Base-by-base conservation (phyloP, 176 grass and related monocot genomes). In the Zizania latifolia region DNA sequence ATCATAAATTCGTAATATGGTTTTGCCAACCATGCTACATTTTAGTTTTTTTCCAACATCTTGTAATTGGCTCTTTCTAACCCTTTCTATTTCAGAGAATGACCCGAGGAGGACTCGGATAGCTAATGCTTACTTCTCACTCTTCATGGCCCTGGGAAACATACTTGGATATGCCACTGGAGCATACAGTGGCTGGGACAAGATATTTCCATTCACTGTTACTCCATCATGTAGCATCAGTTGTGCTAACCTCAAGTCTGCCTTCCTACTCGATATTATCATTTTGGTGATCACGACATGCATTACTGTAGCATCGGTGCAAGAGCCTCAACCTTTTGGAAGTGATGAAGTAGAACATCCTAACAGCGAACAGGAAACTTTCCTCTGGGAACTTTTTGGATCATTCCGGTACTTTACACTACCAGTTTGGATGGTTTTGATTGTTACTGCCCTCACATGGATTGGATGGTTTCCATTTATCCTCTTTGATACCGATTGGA, bases 51-150 rank as follows among this genome's bases (percentile, higher is more conserved):
- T n/a, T 17, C 21, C 34, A 12, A 12, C 54, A 70, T 29, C 24
- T 38, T 5, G 0, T 3, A 77, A 31, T 15, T 71, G 71, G 24
- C 28, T 67, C 55, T 31, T 77, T 58, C 54, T 31, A 2, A 69
- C 34, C 38, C 31, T 81, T 70, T 73, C 27, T 69, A 38, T 71
- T 84, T 76, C 86, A 99, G 95, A 90, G 43, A 94, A 99, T 66
- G 86, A 99, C 80, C 91, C 88, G 39, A 92, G 89, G 67, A 58
- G 85, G 78, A 94, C 84, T 50, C 78, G 94, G 12, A 91, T 98
- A 21, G 94, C 94, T 41, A 98, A 94, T 78, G 94, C 94, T n/a
- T 98, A 98, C 81, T 98, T 92, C 74, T 98, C 94, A 23, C 86
- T 94, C 78, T 98, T 98, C 86, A 98, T 98, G 91, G 95, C 91